phyloP scores from a whole-genome alignment of 176 grass and related monocot species.

The Phragmites australis region DNA sequence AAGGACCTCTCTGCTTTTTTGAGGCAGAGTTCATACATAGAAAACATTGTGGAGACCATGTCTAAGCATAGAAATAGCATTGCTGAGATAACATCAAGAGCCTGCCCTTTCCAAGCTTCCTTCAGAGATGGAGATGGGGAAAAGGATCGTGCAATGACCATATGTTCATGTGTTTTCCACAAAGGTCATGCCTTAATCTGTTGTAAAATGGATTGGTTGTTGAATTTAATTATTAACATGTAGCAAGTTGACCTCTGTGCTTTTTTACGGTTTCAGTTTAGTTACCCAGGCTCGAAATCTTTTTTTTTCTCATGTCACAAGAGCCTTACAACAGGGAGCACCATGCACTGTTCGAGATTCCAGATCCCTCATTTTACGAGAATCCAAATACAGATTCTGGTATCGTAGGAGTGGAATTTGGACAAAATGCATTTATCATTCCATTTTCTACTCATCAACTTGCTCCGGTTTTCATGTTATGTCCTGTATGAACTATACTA shows the following conservation, averaged over 20 bases:
- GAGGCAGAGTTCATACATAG: background rate
- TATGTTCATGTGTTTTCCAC: background rate
- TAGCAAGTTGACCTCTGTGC: background rate
- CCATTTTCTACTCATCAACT: background rate
- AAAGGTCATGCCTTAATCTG: background rate
- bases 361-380: background rate
- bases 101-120: background rate
- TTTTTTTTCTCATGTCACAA: conserved; percentile 1
- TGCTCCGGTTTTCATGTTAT: conserved; percentile 8
- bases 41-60: background rate
- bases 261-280: background rate
- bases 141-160: background rate
- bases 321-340: no score
- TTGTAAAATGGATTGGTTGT: background rate
- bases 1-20: no score
- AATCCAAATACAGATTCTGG: background rate
- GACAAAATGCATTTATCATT: background rate
- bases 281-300: background rate
- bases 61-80: background rate
- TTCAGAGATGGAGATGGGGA: background rate
- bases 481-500: background rate
- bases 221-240: background rate
- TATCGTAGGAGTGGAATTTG: background rate
- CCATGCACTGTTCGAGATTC: background rate
- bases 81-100: background rate